Percentiles rank a stretch among this genome's conserved stretches.
These are phyloP conservation scores for Candida palmyrensis DNA, from an alignment of 805 yeast genomes.

Conservation along the genomic window DNA sequence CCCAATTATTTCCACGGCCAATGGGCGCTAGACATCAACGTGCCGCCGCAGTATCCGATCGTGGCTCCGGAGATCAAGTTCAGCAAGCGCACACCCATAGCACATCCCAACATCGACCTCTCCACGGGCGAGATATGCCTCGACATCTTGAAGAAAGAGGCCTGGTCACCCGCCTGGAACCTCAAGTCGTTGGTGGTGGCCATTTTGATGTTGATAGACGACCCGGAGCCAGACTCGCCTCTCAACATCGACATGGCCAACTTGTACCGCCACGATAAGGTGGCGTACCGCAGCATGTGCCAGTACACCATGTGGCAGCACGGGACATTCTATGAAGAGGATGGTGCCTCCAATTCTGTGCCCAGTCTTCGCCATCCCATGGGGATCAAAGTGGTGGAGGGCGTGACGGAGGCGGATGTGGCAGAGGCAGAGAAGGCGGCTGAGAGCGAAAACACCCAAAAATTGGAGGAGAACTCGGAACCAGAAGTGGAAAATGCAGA, in stretches of 20 bases:
- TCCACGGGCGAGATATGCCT: slow-evolving; percentile 66
- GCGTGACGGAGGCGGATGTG: too few species aligned
- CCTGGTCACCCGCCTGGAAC: slow-evolving; percentile 78
- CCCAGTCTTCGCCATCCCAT: not conserved
- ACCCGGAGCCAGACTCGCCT: slow-evolving; percentile 71
- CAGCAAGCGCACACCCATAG: slow-evolving; percentile 28
- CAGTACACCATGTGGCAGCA: slow-evolving; percentile 38
- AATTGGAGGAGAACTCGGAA: too few species aligned
- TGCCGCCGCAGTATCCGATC: slow-evolving; percentile 50
- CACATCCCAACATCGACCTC: slow-evolving; percentile 37
- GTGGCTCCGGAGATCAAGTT: slow-evolving; percentile 55
- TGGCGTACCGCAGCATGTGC: slow-evolving; percentile 35
- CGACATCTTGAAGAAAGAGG: slow-evolving; percentile 50
- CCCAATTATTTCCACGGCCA: slow-evolving; percentile 46
- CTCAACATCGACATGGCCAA: slow-evolving; percentile 67
- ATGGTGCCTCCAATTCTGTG: too few species aligned
- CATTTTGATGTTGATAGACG: slow-evolving; percentile 48
- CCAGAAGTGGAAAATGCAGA: too few species aligned
- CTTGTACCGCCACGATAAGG: slow-evolving; percentile 40
- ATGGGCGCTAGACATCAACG: slow-evolving; percentile 45
- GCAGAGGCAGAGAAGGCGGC: too few species aligned
- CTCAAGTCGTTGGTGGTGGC: slow-evolving; percentile 52
- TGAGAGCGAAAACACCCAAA: too few species aligned
- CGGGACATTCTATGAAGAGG: slow-evolving; percentile 18
- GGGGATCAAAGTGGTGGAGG: slow-evolving; percentile 3